Conservation (phyloP, 139 green algal species). For the Chlorella sp. region DNA sequence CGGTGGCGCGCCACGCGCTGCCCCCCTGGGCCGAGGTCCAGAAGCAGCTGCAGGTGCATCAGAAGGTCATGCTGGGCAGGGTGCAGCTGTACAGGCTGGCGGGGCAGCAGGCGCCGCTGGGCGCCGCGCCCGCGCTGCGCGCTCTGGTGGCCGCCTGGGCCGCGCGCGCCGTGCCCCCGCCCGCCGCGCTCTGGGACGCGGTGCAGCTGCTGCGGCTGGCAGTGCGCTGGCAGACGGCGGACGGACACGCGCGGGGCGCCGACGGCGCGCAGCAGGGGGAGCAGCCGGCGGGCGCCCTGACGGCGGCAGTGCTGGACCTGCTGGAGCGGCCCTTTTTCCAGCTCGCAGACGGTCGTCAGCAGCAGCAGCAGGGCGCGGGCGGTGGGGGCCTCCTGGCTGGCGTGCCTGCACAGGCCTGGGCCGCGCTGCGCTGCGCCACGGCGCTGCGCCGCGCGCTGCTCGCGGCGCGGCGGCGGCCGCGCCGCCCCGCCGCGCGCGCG, state of each 20-base stretch:
- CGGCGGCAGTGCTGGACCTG: background rate
- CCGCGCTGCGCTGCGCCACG: constrained; percentile 18
- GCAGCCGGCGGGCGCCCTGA: background rate
- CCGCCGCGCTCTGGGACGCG: constrained; percentile 4
- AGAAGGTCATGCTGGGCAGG: constrained; percentile 12
- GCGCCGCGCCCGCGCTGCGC: background rate
- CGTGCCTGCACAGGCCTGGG: background rate
- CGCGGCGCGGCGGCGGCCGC: background rate
- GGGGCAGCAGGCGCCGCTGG: background rate
- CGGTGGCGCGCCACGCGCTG: constrained; percentile 12
- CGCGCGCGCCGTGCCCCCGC: background rate
- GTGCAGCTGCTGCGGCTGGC: constrained; percentile 11
- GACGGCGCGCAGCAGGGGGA: background rate
- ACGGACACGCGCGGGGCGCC: background rate
- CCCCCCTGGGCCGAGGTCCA: constrained; percentile 15
- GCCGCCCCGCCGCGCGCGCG: background rate
- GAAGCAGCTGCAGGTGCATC: constrained; percentile 33
- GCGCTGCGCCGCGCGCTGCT: constrained; percentile 15
- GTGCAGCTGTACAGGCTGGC: constrained; percentile 24
- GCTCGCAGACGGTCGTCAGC: background rate
- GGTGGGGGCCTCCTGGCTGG: background rate
- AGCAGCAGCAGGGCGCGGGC: background rate
- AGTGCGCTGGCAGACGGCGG: background rate
- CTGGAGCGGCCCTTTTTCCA: background rate
- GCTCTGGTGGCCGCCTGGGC: background rate